Conservation (phyloP, 257 asterid genomes). For the Agastache rugosa region DNA sequence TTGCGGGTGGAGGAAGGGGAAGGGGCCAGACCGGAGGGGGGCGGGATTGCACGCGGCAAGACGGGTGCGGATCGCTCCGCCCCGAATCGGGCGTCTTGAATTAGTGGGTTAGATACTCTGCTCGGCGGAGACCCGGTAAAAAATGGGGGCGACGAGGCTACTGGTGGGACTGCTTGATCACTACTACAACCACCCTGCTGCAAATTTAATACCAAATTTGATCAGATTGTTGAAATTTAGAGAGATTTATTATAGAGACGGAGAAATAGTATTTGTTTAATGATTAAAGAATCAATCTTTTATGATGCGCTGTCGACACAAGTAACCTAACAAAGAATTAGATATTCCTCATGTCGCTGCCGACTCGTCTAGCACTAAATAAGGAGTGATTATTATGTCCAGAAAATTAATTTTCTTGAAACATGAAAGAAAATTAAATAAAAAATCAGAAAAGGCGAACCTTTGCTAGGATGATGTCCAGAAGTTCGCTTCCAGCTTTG, state of each 20-base stretch:
- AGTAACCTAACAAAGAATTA: background rate
- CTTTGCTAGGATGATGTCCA: conserved; percentile 84
- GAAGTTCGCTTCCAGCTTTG: conserved; percentile 82
- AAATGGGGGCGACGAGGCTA: conserved; percentile 99
- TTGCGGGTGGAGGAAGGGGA: conserved; percentile 67
- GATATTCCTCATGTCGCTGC: background rate
- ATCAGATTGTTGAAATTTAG: background rate
- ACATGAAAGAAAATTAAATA: no score
- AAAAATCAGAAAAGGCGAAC: conserved; percentile 34
- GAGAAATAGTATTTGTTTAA: background rate
- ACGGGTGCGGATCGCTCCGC: conserved; percentile 60
- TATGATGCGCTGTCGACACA: background rate
- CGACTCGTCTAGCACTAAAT: background rate
- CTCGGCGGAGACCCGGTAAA: conserved; percentile 99
- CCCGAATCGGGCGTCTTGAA: conserved; percentile 87
- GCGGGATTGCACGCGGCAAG: conserved; percentile 69
- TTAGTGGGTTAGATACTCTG: conserved; percentile 99
- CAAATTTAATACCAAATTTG: background rate
- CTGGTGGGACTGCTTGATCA: conserved; percentile 61
- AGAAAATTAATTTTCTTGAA: no score
- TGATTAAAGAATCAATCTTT: background rate
- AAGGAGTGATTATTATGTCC: background rate
- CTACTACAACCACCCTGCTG: conserved; percentile 73
- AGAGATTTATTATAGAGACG: background rate
- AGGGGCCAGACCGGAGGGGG: conserved; percentile 57